Percentiles rank a stretch among this genome's conserved stretches.
Conservation (phyloP, 2,329 filamentous ascomycete genomes). For the Rachicladosporium sp. region DNA sequence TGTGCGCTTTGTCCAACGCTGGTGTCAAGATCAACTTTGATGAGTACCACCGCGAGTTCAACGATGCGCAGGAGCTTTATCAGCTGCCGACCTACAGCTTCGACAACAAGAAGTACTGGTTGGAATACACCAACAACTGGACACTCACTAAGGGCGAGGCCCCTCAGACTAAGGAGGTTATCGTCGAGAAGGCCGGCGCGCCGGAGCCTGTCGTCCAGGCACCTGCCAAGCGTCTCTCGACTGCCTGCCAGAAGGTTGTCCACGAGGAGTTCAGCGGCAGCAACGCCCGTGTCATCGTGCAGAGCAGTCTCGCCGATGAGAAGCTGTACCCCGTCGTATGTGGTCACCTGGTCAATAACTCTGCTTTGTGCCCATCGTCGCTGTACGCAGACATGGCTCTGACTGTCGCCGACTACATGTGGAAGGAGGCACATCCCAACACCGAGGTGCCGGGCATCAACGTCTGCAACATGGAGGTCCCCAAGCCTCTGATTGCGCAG, state of each 20-base stretch:
- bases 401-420: conserved; percentile 55
- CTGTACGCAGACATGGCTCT: conserved; percentile 53
- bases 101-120: conserved; percentile 61
- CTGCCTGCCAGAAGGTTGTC: conserved; percentile 52
- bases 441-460: conserved; percentile 48
- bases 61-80: conserved; percentile 45
- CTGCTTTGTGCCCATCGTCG: conserved; percentile 52
- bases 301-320: conserved; percentile 53
- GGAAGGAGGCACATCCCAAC: conserved; percentile 49
- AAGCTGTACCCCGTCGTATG: conserved; percentile 50
- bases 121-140: conserved; percentile 62
- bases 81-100: conserved; percentile 57
- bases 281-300: conserved; percentile 47
- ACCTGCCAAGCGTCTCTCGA: conserved; percentile 43
- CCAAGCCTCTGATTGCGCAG: conserved; percentile 55
- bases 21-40: conserved; percentile 58
- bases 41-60: conserved; percentile 55
- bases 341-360: conserved; percentile 57
- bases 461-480: conserved; percentile 54
- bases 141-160: conserved; percentile 55
- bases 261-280: conserved; percentile 51
- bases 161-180: conserved; percentile 25
- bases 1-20: conserved; percentile 47
- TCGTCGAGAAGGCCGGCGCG: conserved; percentile 25
- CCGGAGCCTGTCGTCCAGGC: conserved; percentile 31